These are phyloP conservation scores for Acacia pycnantha DNA, from an alignment of 331 rosid species.

Conservation along the genomic window DNA sequence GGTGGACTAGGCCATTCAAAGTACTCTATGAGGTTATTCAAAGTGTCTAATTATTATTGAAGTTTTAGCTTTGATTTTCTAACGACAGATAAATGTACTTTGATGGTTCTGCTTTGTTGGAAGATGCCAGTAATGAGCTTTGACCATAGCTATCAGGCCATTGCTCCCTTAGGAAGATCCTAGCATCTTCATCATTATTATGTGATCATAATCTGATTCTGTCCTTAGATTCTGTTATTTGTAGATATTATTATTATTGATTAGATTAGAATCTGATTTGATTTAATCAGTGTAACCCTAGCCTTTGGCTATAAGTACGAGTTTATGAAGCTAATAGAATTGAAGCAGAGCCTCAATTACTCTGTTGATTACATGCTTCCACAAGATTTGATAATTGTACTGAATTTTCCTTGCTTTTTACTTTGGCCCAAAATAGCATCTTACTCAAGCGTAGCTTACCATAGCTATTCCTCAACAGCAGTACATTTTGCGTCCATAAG, in stretches of 20 bases:
- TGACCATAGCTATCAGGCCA: neutral
- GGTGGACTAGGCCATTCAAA: neutral
- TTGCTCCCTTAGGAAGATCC: neutral
- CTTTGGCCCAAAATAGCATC: neutral
- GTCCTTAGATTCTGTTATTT: neutral
- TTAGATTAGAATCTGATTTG: neutral
- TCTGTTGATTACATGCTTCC: neutral
- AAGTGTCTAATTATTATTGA: neutral
- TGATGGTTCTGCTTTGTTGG: constrained; percentile 13
- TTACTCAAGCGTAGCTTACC: neutral
- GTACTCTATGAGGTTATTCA: neutral
- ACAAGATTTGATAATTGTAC: constrained; percentile 9
- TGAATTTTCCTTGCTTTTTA: constrained; percentile 11
- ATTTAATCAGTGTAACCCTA: neutral
- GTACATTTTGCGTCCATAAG: neutral
- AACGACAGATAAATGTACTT: neutral
- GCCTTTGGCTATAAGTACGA: neutral
- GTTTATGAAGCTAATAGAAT: neutral
- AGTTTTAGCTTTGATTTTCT: constrained; percentile 17
- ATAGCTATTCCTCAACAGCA: neutral
- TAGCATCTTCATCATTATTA: neutral
- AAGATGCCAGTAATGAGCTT: neutral
- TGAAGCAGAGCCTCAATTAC: neutral
- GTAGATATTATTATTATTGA: neutral
- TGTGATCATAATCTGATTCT: neutral